A percentile compares a stretch with the other conserved stretches of the same genome.
Evolutionary conservation across 345 rosid genomes (phyloP).

Genomic region (Dovyalis caffra): DNA sequence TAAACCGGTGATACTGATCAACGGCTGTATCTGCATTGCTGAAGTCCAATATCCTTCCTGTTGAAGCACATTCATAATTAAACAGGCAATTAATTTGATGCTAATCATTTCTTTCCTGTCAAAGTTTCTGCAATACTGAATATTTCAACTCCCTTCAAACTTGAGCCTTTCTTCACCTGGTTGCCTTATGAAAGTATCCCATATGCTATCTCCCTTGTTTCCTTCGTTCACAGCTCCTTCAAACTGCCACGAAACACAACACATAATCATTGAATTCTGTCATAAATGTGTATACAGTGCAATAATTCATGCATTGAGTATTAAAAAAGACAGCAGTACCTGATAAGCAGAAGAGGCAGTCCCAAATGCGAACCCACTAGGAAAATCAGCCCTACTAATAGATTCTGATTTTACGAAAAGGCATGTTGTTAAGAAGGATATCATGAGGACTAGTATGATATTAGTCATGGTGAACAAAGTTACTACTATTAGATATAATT

Average conservation of each 20-base stretch:
- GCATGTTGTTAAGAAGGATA: constrained; percentile 10
- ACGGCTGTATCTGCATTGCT: constrained; percentile 94
- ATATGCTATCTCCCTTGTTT: constrained; percentile 81
- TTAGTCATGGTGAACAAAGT: constrained; percentile 22
- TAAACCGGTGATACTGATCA: constrained; percentile 84
- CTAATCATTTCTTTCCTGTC: background rate
- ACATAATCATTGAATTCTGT: background rate
- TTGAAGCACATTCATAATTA: constrained; percentile 10
- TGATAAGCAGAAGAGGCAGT: constrained; percentile 95
- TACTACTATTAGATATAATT: background rate
- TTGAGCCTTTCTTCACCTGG: constrained; percentile 44
- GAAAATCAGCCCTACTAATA: constrained; percentile 64
- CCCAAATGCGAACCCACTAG: constrained; percentile 73
- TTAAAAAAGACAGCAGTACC: constrained; percentile 27
- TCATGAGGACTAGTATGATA: constrained; percentile 10
- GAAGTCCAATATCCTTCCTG: constrained; percentile 87
- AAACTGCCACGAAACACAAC: constrained; percentile 39
- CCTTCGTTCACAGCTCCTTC: constrained; percentile 94
- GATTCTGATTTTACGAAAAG: constrained; percentile 40
- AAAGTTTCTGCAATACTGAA: background rate
- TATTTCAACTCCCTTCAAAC: background rate
- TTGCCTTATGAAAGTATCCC: constrained; percentile 81
- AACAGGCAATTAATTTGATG: too few relatives aligned
- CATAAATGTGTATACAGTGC: too few relatives aligned
- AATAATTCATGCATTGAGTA: background rate